A percentile compares a stretch with the other conserved stretches of the same genome.
Evolutionary conservation across 1,284 basidiomycete species (phyloP).

Genomic region (Cutaneotrichosporon mucoides): DNA sequence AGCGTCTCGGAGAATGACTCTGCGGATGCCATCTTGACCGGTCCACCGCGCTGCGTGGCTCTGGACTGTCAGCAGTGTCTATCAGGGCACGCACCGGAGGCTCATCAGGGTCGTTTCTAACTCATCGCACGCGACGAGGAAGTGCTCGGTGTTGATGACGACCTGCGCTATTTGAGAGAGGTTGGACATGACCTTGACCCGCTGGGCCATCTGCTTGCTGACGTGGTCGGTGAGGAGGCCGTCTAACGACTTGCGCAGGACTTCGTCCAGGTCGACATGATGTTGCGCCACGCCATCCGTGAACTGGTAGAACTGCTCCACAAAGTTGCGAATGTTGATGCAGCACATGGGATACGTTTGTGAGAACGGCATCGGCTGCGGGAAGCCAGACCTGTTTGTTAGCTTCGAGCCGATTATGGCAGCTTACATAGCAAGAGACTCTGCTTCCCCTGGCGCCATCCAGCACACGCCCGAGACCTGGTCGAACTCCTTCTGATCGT

Average conservation of each 20-base stretch:
- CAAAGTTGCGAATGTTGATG: conserved; percentile 89
- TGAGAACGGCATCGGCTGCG: conserved; percentile 85
- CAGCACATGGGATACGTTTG: conserved; percentile 93
- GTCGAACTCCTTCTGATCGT: conserved; percentile 66
- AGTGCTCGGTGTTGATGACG: conserved; percentile 88
- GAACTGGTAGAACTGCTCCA: conserved; percentile 95
- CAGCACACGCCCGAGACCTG: conserved; percentile 79
- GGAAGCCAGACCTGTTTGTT: conserved; percentile 60
- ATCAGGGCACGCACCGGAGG: conserved; percentile 53
- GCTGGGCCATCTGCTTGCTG: conserved; percentile 67
- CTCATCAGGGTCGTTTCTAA: conserved; percentile 81
- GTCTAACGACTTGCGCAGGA: conserved; percentile 90
- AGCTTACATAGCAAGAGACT: conserved; percentile 61
- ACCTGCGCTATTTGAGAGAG: conserved; percentile 94
- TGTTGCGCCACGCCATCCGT: conserved; percentile 90
- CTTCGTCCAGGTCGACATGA: conserved; percentile 85
- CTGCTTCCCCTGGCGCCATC: conserved; percentile 67
- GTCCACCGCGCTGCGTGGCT: conserved; percentile 76
- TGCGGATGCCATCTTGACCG: conserved; percentile 51
- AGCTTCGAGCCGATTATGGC: not conserved
- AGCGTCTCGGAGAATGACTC: conserved; percentile 64
- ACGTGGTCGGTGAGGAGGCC: conserved; percentile 77
- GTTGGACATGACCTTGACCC: conserved; percentile 66
- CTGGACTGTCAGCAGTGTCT: conserved; percentile 45
- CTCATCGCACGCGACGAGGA: conserved; percentile 78